Percentiles rank a stretch among this genome's conserved stretches.
These are phyloP conservation scores for Santalum album DNA, from an alignment of 164 flowering plant species.

Conservation along the genomic window DNA sequence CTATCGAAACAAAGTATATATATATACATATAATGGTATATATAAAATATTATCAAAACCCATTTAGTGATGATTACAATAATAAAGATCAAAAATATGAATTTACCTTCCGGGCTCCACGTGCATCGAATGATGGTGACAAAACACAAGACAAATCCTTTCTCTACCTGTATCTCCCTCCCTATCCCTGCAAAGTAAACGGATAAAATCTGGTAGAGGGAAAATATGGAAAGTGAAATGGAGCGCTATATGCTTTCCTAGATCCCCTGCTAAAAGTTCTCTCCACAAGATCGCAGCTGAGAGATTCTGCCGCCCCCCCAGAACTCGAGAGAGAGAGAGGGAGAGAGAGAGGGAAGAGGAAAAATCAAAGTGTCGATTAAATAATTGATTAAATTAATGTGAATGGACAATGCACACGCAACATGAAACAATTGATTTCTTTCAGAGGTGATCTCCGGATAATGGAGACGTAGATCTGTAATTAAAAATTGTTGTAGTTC, in stretches of 20 bases:
- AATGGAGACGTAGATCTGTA: too few relatives aligned
- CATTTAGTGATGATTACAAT: not conserved
- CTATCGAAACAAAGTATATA: slow-evolving; percentile 8
- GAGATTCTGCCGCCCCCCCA: not conserved
- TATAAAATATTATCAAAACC: slow-evolving; percentile 14
- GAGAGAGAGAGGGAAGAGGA: too few relatives aligned
- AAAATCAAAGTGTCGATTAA: too few relatives aligned
- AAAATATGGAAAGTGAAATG: not conserved
- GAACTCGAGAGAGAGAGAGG: not conserved
- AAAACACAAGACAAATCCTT: slow-evolving; percentile 16
- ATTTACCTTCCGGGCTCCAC: slow-evolving; percentile 41
- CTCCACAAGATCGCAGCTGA: not conserved
- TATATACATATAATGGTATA: slow-evolving; percentile 8
- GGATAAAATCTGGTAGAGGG: slow-evolving; percentile 9
- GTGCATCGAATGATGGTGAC: slow-evolving; percentile 56
- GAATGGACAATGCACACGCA: too few relatives aligned
- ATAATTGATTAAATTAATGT: too few relatives aligned
- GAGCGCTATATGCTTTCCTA: not conserved
- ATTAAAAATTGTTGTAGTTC: too few relatives aligned
- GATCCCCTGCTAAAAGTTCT: slow-evolving; percentile 1
- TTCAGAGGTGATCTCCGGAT: too few relatives aligned
- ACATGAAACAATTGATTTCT: too few relatives aligned
- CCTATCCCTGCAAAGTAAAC: slow-evolving; percentile 7
- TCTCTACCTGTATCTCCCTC: slow-evolving; percentile 19
- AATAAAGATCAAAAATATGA: slow-evolving; percentile 5